Base-by-base conservation (phyloP, 352 stramenopile species). In the Globisporangium radiosum region DNA sequence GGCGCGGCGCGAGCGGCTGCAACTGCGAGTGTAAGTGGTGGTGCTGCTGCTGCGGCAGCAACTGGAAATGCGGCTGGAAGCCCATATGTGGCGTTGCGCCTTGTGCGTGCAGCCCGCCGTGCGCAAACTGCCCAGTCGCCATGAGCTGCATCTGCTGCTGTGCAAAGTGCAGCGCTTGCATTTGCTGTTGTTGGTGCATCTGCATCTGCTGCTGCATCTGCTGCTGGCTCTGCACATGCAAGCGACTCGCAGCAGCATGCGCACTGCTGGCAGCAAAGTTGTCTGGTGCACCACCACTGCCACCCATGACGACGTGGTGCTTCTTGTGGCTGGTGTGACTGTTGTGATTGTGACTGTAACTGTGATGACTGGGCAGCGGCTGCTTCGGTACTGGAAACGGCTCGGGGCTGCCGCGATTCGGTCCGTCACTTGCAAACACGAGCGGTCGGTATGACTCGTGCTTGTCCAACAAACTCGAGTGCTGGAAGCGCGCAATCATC, bases 401-500 rank as follows among this genome's bases (percentile, higher is more conserved):
- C 61, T 94, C 85, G 0, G 71, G 74, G 40, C 76, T 73, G 52
- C 85, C 85, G 8, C 82, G 81, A 53, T 91, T 81, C 40, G 72
- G 63, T 0, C 85, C 92, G 15, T 47, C 73, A 51, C 86, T 97
- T 55, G 82, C 68, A 52, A 98, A 98, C 17, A 98, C 87, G 14
- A 98, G 72, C 39, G 94, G 94, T 0, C 88, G 84, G 60, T 97
- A 98, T 33, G 87, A 92, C 40, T 96, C 86, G 66, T 97, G 88
- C 66, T 97, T 97, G 15, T 97, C 88, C 19, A 98, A 72, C 51
- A 98, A 66, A 67, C 81, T 96, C 56, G 95, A 99, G 66, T 99
- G 99, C 73, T 99, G 94, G 81, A 99, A 99, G 56, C 97, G 91
- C 56, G 96, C 92, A 62, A 99, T 92, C 95, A 99, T 99, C 9